Percentiles rank a stretch among this genome's conserved stretches.
Conservation (phyloP, 2,329 filamentous ascomycete genomes). For the Ustulina deusta region DNA sequence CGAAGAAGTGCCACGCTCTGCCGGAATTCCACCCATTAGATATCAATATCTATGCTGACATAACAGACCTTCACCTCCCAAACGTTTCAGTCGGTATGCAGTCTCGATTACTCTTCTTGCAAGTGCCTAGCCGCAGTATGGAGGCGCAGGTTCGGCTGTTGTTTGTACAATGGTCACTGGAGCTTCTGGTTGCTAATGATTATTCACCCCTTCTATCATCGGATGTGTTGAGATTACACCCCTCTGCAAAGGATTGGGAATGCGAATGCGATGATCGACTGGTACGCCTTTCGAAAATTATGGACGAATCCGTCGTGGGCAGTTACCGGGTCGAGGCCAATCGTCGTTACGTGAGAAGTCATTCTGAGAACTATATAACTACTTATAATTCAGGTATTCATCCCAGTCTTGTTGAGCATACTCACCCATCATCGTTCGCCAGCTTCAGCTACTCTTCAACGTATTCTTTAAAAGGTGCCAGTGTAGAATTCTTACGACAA, state of each 20-base stretch:
- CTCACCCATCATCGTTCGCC: slow-evolving; percentile 24
- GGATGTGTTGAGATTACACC: slow-evolving; percentile 33
- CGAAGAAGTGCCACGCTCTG: background rate
- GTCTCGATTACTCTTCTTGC: slow-evolving; percentile 20
- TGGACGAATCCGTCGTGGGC: slow-evolving; percentile 42
- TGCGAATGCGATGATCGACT: slow-evolving; percentile 35
- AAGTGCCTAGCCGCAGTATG: slow-evolving; percentile 41
- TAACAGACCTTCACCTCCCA: slow-evolving; percentile 9
- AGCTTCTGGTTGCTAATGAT: slow-evolving; percentile 27
- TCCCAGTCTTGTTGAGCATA: slow-evolving; percentile 22
- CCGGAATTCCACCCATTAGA: background rate
- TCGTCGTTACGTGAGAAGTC: slow-evolving; percentile 31
- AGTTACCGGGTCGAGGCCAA: slow-evolving; percentile 29
- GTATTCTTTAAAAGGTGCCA: background rate
- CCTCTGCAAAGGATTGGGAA: slow-evolving; percentile 37
- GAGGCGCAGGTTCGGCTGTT: slow-evolving; percentile 44
- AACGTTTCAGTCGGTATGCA: slow-evolving; percentile 18
- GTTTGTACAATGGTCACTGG: slow-evolving; percentile 28
- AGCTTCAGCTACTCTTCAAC: slow-evolving; percentile 20
- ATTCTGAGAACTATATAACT: slow-evolving; percentile 43
- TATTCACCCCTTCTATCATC: slow-evolving; percentile 17
- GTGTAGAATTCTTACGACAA: slow-evolving; percentile 8
- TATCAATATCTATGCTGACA: slow-evolving; percentile 22
- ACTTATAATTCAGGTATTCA: slow-evolving; percentile 26
- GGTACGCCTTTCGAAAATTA: slow-evolving; percentile 41